A percentile compares a stretch with the other conserved stretches of the same genome.
Conservation (phyloP, 2,329 filamentous ascomycete species). For the Gaeumannomyces sp. region DNA sequence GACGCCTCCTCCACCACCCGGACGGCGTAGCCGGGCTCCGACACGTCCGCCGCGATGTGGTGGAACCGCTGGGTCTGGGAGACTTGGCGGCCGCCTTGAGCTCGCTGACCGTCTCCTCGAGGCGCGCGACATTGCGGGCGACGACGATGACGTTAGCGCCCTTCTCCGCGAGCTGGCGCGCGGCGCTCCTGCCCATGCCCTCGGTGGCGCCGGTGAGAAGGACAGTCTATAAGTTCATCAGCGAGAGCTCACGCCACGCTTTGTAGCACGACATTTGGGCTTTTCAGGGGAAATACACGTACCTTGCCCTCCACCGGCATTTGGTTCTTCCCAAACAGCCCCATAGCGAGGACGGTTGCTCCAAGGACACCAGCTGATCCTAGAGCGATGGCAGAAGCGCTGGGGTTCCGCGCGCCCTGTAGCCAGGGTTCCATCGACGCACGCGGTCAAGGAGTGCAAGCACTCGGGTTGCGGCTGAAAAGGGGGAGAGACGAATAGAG, state of each 20-base stretch:
- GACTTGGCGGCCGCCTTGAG: conserved; percentile 62
- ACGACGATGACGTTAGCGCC: conserved; percentile 86
- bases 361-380: conserved; percentile 26
- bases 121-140: conserved; percentile 68
- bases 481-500: not conserved
- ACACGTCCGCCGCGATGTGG: conserved; percentile 78
- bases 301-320: conserved; percentile 84
- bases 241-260: conserved; percentile 7
- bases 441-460: not conserved
- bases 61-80: conserved; percentile 69
- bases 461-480: no score
- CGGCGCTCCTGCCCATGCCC: conserved; percentile 78
- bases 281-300: conserved; percentile 20
- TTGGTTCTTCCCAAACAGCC: conserved; percentile 65
- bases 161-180: conserved; percentile 67
- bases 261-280: not conserved
- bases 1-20: conserved; percentile 66
- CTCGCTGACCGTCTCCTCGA: conserved; percentile 61
- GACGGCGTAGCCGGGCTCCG: conserved; percentile 60
- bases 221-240: conserved; percentile 56
- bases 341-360: conserved; percentile 46
- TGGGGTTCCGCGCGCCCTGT: conserved; percentile 3
- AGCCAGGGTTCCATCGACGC: not conserved
- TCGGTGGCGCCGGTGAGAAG: conserved; percentile 88
- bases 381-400: conserved; percentile 17